phyloP scores from a whole-genome alignment of 495 filamentous ascomycete species.

The Friedmanniomyces simplex region DNA sequence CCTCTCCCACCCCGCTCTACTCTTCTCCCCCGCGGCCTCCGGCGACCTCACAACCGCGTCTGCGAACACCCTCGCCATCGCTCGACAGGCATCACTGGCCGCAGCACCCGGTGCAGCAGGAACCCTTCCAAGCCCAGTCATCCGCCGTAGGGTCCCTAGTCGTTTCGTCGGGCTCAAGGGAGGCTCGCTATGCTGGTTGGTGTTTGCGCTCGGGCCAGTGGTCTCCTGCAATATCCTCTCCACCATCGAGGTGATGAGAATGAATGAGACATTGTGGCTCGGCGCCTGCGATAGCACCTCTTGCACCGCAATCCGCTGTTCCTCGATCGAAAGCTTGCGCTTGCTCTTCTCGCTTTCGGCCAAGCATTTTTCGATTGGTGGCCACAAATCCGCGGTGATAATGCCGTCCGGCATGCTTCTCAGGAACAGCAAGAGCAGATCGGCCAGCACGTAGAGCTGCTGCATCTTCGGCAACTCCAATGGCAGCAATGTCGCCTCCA shows the following conservation, averaged over 20 bases:
- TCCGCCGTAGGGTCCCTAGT: not conserved
- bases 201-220: not conserved
- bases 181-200: not conserved
- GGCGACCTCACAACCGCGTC: not conserved
- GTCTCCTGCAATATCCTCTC: conserved; percentile 25
- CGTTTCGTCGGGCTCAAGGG: conserved; percentile 1
- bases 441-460: conserved; percentile 58
- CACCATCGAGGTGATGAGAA: conserved; percentile 75
- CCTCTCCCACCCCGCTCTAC: conserved; percentile 1
- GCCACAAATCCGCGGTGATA: conserved; percentile 58
- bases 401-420: conserved; percentile 63
- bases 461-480: conserved; percentile 49
- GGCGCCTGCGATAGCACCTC: conserved; percentile 63
- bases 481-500: conserved; percentile 44
- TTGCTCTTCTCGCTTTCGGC: conserved; percentile 42
- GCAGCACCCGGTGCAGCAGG: not conserved
- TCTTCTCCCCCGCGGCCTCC: not conserved
- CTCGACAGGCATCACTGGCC: not conserved
- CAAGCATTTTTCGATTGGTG: conserved; percentile 54
- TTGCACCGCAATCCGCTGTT: conserved; percentile 56
- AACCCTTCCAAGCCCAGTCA: conserved; percentile 8
- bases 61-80: conserved; percentile 12
- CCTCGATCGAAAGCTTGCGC: conserved; percentile 42
- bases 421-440: conserved; percentile 61
- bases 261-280: conserved; percentile 73